phyloP scores from a whole-genome alignment of 2,329 filamentous ascomycete genomes.

The Beauveria australis region DNA sequence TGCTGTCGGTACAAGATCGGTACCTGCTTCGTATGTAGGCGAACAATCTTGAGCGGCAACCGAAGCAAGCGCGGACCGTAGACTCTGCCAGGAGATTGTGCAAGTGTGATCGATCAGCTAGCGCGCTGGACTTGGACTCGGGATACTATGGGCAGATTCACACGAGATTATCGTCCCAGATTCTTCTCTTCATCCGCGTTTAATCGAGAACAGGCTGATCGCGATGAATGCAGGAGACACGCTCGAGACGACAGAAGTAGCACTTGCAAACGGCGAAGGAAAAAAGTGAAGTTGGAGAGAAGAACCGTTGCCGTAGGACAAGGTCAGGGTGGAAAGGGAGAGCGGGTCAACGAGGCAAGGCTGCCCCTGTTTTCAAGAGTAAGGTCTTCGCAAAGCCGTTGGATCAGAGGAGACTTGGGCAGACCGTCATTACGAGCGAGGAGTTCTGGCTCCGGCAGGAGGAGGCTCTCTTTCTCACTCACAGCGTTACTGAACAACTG shows the following conservation, averaged over 20 bases:
- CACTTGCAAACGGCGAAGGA: slow-evolving; percentile 3
- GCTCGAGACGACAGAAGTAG: not conserved
- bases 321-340: slow-evolving; percentile 9
- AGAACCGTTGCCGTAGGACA: slow-evolving; percentile 4
- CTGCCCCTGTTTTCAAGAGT: slow-evolving; percentile 8
- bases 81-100: not conserved
- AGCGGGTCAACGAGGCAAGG: slow-evolving; percentile 8
- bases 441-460: not conserved
- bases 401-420: not conserved
- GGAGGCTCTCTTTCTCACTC: not conserved
- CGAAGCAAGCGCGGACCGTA: not conserved
- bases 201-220: not conserved
- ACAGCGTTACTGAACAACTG: slow-evolving; percentile 1
- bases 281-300: slow-evolving; percentile 7
- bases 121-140: not conserved
- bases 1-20: not conserved
- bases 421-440: not conserved
- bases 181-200: not conserved
- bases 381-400: slow-evolving; percentile 4
- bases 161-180: not conserved
- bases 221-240: not conserved
- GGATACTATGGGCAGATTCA: not conserved
- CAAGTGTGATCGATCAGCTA: not conserved
- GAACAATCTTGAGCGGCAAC: not conserved
- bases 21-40: not conserved